Evolutionary conservation across 1,284 basidiomycete species (phyloP).

Genomic region (Limonomyces culmigenus): DNA sequence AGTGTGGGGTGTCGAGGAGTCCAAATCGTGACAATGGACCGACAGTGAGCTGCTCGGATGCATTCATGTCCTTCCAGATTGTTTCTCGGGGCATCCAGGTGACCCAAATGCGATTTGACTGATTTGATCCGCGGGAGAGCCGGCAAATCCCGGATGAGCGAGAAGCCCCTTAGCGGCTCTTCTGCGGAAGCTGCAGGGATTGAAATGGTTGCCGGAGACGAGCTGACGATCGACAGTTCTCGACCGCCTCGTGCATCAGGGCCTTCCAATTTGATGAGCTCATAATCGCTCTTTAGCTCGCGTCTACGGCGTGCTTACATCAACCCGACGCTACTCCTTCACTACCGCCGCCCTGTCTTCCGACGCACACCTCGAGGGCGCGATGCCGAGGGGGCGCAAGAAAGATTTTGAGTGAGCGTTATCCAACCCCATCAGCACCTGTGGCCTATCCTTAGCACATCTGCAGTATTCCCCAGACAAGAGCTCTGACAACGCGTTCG

Average conservation of each 20-base stretch:
- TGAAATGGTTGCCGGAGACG: neutral
- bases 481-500: slow-evolving; percentile 24
- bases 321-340: neutral
- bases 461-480: slow-evolving; percentile 25
- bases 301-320: neutral
- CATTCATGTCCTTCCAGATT: neutral
- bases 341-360: neutral
- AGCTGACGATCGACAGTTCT: neutral
- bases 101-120: neutral
- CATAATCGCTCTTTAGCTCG: neutral
- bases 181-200: neutral
- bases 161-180: neutral
- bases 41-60: neutral
- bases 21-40: no score
- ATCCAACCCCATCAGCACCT: neutral
- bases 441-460: neutral
- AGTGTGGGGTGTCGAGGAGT: slow-evolving; percentile 1
- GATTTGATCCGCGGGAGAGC: neutral
- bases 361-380: neutral
- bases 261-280: neutral
- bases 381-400: slow-evolving; percentile 46
- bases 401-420: slow-evolving; percentile 25
- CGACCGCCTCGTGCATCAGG: no score
- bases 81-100: neutral
- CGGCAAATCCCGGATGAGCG: neutral